Evolutionary conservation across 495 filamentous ascomycete genomes (phyloP), one percentile per base, ranked within the genome.

Genomic region (Xylaria nigripes): DNA sequence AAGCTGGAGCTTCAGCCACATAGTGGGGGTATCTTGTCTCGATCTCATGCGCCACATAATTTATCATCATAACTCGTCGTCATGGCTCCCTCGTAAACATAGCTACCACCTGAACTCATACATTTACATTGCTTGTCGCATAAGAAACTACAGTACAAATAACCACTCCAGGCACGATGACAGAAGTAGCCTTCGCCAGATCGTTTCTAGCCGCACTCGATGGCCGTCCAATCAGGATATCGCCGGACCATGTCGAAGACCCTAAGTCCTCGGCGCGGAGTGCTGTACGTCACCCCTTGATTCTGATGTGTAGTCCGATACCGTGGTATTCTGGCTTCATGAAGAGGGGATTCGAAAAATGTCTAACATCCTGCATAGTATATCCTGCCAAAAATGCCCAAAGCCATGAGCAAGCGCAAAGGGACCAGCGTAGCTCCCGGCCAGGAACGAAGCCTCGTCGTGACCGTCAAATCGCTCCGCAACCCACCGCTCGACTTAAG

Each of bases 111-210:
- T 53, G 27, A 45, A 45, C 24, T 51, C 42, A 27, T 45, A 4
- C 7, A 45, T 6, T 36, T 38, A 30, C 30, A 25, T 19, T 2
- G 1, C 38, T 56, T 40, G 42, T 54, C 46, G 58, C 60, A 52
- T 45, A 50, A 56, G 45, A 8, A 36, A 36, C 13, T 22, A 24
- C 23, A 30, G 7, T 1, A 5, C 22, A 4, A 25, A 36, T 15
- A 40, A 25, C 43, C 10, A 47, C 1, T 22, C 24, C 48, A 29
- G 9, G 16, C 62, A 79, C 43, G 38, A 94, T 94, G 89, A 80
- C 88, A n/a, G 91, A 96, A 77, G 61, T 91, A 44, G 68, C 79
- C 48, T 98, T 95, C 68, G 81, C 88, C 55, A 90, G 87, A 68
- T 73, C 81, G 45, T 95, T 92, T 72, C 84, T 98, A 59, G 74